Evolutionary conservation across 2,329 filamentous ascomycete genomes (phyloP).

Genomic region (Apiospora marii): DNA sequence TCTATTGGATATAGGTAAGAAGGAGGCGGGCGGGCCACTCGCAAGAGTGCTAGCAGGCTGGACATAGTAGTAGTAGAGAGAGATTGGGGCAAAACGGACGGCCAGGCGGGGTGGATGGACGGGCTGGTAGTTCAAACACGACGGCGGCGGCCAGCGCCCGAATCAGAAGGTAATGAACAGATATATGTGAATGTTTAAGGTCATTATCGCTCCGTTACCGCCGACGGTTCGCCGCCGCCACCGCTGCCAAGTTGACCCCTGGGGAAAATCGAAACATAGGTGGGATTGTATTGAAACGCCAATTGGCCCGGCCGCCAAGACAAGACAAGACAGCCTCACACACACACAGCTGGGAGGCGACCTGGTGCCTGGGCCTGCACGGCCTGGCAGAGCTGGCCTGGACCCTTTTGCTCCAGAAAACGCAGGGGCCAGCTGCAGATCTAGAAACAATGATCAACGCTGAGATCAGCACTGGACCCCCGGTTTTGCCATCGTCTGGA

Average conservation of each 20-base stretch:
- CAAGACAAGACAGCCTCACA: background rate
- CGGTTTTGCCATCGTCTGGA: background rate
- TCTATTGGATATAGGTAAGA: too few relatives aligned
- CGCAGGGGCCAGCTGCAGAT: slow-evolving; percentile 16
- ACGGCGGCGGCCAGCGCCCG: background rate
- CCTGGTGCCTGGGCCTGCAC: background rate
- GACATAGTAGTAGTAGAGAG: background rate
- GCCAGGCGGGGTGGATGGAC: background rate
- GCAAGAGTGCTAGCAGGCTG: background rate
- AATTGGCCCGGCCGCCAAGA: background rate
- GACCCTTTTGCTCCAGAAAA: background rate
- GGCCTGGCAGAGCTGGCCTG: too few relatives aligned
- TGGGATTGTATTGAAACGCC: slow-evolving; percentile 7
- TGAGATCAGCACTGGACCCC: background rate
- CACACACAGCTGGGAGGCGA: background rate
- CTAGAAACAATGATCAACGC: slow-evolving; percentile 20
- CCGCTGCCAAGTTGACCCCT: background rate
- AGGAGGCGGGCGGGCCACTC: too few relatives aligned
- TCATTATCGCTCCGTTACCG: background rate
- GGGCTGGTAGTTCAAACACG: background rate
- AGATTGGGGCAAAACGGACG: background rate
- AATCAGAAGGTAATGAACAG: background rate
- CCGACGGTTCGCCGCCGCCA: background rate
- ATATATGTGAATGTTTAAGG: background rate
- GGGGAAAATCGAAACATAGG: slow-evolving; percentile 6